These are phyloP conservation scores for Dalbergia cochinchinensis DNA, from an alignment of 306 rosid genomes.

Conservation along the genomic window DNA sequence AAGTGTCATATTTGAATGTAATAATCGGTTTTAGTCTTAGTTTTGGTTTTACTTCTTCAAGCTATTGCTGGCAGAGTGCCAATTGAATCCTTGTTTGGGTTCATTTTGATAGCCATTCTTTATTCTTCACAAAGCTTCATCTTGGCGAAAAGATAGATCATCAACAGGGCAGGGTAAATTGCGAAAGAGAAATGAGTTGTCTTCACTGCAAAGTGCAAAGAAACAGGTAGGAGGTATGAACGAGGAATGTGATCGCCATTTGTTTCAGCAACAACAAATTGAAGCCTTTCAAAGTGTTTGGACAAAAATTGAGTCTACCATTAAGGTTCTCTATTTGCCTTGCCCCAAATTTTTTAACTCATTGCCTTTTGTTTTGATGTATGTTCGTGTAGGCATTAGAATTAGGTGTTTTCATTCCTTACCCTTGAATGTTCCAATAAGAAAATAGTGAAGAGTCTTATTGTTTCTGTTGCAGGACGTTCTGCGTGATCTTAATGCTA, in stretches of 20 bases:
- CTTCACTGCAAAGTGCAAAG: conserved; percentile 49
- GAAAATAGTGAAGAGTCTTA: conserved; percentile 24
- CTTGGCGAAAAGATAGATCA: conserved; percentile 55
- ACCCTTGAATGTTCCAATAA: neutral
- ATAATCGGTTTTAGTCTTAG: neutral
- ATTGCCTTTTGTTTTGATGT: conserved; percentile 16
- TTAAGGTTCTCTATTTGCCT: conserved; percentile 60
- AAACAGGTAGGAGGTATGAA: conserved; percentile 47
- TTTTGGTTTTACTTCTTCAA: conserved; percentile 26
- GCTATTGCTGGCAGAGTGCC: conserved; percentile 10
- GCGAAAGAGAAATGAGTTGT: conserved; percentile 60
- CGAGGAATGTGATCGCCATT: conserved; percentile 46
- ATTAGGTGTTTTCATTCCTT: conserved; percentile 30
- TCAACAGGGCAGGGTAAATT: conserved; percentile 44
- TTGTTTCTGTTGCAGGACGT: conserved; percentile 60
- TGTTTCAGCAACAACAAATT: conserved; percentile 49
- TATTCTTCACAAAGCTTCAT: conserved; percentile 75
- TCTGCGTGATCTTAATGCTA: conserved; percentile 67
- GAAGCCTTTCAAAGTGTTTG: conserved; percentile 71
- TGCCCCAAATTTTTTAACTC: conserved; percentile 6
- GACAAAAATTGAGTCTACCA: conserved; percentile 74
- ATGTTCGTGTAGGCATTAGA: conserved; percentile 5
- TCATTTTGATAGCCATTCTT: conserved; percentile 66
- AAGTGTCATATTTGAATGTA: neutral
- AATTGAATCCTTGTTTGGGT: conserved; percentile 32